Conservation (phyloP, 352 stramenopile genomes). For the Phytopythium cucurbitacearum region DNA sequence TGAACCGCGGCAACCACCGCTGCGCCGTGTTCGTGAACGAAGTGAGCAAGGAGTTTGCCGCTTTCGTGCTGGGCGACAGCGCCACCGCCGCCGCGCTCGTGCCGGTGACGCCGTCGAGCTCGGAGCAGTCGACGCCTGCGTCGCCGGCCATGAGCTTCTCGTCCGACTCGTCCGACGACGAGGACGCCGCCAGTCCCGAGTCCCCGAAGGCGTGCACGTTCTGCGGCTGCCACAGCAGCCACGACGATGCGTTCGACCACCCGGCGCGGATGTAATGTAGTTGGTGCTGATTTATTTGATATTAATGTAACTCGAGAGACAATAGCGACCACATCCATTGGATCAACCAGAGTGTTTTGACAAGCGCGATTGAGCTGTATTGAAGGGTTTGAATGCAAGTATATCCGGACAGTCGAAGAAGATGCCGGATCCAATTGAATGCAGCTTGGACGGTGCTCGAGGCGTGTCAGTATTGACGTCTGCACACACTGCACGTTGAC, state of each 20-base stretch:
- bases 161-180: constrained; percentile 21
- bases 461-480: no score
- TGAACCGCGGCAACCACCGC: constrained; percentile 30
- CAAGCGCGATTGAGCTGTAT: no score
- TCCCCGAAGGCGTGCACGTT: constrained; percentile 8
- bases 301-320: no score
- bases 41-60: constrained; percentile 21
- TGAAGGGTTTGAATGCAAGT: no score
- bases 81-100: constrained; percentile 6
- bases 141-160: constrained; percentile 14
- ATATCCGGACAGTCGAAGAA: no score
- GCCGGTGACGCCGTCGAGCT: constrained; percentile 16
- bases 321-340: no score
- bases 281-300: no score
- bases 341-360: no score
- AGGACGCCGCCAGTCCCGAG: constrained; percentile 8
- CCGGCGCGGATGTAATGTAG: no score
- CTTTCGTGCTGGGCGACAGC: constrained; percentile 17
- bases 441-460: no score
- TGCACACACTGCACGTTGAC: no score
- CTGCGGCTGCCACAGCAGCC: constrained; percentile 2
- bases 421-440: no score
- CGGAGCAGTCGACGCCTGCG: constrained; percentile 14
- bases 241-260: neutral
- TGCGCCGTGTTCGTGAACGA: constrained; percentile 23